These are phyloP conservation scores for Mycosarcoma maydis DNA, from an alignment of 1,284 basidiomycete species.

Conservation along the genomic window DNA sequence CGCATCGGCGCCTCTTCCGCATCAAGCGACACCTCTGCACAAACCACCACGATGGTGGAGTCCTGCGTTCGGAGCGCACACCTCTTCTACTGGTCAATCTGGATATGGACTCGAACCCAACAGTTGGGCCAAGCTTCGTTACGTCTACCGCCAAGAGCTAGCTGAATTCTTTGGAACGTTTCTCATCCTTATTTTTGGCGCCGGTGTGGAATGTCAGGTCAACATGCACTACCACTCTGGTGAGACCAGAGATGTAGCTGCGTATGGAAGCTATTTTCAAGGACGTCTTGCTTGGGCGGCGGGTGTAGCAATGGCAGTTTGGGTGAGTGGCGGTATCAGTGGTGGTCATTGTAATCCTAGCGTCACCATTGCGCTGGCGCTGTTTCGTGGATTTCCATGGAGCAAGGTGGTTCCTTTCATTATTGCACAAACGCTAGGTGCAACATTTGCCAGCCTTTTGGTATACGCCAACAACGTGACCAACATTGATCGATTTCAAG, in stretches of 20 bases:
- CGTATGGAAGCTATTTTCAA: conserved; percentile 48
- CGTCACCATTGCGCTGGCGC: conserved; percentile 74
- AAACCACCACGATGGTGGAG: conserved; percentile 37
- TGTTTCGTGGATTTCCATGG: conserved; percentile 79
- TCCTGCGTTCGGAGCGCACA: neutral
- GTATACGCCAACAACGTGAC: conserved; percentile 81
- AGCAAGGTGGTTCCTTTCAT: conserved; percentile 80
- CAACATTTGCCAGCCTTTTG: conserved; percentile 74
- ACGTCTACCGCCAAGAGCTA: conserved; percentile 50
- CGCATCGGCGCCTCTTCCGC: conserved; percentile 28
- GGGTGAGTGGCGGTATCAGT: conserved; percentile 51
- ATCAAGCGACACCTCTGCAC: conserved; percentile 38
- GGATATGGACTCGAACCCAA: conserved; percentile 25
- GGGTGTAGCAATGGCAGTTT: conserved; percentile 56
- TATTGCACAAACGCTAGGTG: conserved; percentile 78
- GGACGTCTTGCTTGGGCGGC: conserved; percentile 57
- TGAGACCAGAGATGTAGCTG: conserved; percentile 9
- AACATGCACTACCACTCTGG: conserved; percentile 45
- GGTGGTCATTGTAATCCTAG: conserved; percentile 55
- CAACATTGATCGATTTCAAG: conserved; percentile 78
- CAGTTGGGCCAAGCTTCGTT: conserved; percentile 34
- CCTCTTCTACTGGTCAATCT: neutral
- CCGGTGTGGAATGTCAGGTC: conserved; percentile 61
- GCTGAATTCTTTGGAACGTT: conserved; percentile 57
- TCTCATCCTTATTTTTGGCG: conserved; percentile 60